phyloP scores from a whole-genome alignment of 2,329 filamentous ascomycete genomes.

The Onygena corvina region DNA sequence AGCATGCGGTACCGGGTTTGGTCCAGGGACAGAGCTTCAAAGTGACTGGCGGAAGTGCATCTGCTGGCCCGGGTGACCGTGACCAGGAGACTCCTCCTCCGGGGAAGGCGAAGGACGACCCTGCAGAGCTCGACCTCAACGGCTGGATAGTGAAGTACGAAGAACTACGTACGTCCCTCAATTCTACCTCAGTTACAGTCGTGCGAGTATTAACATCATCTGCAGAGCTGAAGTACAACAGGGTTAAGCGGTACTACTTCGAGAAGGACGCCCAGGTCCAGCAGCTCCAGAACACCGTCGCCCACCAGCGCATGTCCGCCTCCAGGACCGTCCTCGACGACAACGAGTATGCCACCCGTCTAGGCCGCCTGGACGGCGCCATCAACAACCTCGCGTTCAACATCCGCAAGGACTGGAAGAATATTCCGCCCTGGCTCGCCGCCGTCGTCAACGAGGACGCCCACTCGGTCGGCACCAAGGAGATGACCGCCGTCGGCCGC shows the following conservation, averaged over 20 bases:
- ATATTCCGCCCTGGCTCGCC: conserved; percentile 67
- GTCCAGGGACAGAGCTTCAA: conserved; percentile 21
- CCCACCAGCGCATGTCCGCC: conserved; percentile 86
- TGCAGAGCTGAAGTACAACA: conserved; percentile 86
- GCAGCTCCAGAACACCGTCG: conserved; percentile 91
- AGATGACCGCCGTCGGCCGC: conserved; percentile 92
- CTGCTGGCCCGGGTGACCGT: conserved; percentile 28
- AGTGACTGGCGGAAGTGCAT: conserved; percentile 19
- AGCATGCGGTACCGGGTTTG: conserved; percentile 16
- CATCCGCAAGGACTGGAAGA: conserved; percentile 86
- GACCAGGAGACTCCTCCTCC: conserved; percentile 38
- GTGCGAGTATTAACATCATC: not conserved
- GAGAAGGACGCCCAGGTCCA: conserved; percentile 84
- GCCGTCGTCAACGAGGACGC: conserved; percentile 74
- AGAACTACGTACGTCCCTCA: conserved; percentile 33
- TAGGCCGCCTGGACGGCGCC: conserved; percentile 81
- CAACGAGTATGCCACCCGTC: conserved; percentile 80
- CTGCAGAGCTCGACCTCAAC: conserved; percentile 34
- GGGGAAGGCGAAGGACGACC: conserved; percentile 29
- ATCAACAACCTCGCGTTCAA: conserved; percentile 93
- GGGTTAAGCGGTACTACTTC: conserved; percentile 95
- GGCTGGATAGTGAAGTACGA: conserved; percentile 35
- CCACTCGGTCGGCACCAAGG: conserved; percentile 75
- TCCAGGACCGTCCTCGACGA: conserved; percentile 92
- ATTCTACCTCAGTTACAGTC: not conserved